Percentiles rank a stretch among this genome's conserved stretches.
phyloP scores from a whole-genome alignment of 768 basidiomycete species.

The Podaxis sp. region DNA sequence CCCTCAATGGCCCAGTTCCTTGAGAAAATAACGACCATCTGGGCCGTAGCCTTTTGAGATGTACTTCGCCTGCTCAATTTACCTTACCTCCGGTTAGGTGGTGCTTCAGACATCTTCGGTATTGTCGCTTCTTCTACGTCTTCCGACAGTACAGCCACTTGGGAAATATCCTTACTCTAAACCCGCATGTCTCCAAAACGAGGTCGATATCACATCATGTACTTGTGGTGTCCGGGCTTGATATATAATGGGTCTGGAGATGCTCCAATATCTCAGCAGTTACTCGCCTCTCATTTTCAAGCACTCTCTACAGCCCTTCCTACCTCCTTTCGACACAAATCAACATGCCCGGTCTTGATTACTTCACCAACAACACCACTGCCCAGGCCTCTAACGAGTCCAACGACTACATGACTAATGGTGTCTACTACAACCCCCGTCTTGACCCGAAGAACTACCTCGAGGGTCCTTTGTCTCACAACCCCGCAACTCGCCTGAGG shows the following conservation, averaged over 20 bases:
- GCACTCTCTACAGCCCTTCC: not conserved
- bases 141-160: not conserved
- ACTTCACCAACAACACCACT: conserved; percentile 1
- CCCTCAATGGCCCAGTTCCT: not conserved
- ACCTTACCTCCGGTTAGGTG: not conserved
- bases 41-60: not conserved
- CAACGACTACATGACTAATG: conserved; percentile 4
- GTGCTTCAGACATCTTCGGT: not conserved
- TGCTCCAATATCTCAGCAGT: not conserved
- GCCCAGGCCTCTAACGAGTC: not conserved
- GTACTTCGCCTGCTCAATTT: not conserved
- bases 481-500: conserved; percentile 66
- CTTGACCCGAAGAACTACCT: conserved; percentile 68
- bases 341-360: conserved; percentile 13
- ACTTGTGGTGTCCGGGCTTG: not conserved
- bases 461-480: conserved; percentile 61
- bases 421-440: conserved; percentile 59
- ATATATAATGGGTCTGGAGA: conserved; percentile 1
- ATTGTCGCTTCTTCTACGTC: not conserved
- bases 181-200: not conserved
- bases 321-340: not conserved
- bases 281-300: not conserved
- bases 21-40: not conserved
- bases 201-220: not conserved
- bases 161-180: conserved; percentile 3